phyloP scores from a whole-genome alignment of 495 filamentous ascomycete genomes.

The Aspergillus homomorphus region DNA sequence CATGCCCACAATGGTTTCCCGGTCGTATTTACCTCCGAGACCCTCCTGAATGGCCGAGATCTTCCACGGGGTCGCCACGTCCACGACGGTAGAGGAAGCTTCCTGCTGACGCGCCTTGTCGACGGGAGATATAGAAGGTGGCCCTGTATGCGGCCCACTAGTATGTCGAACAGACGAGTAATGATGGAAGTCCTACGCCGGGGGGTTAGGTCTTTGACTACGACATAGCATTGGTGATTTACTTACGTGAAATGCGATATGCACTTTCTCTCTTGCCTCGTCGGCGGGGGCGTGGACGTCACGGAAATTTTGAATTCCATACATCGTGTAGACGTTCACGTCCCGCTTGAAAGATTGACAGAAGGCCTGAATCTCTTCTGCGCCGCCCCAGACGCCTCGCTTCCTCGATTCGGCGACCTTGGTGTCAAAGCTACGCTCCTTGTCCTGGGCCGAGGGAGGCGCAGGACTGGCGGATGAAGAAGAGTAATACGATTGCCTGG shows the following conservation, averaged over 20 bases:
- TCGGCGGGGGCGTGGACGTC: constrained; percentile 45
- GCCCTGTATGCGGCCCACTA: constrained; percentile 56
- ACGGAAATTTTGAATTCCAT: constrained; percentile 42
- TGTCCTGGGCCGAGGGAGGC: constrained; percentile 48
- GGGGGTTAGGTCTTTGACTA: constrained; percentile 1
- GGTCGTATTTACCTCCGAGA: constrained; percentile 54
- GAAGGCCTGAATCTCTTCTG: constrained; percentile 70
- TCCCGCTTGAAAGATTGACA: constrained; percentile 58
- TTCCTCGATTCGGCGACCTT: constrained; percentile 60
- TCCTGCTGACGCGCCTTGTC: constrained; percentile 20
- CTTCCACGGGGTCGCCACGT: constrained; percentile 54
- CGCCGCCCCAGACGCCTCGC: constrained; percentile 66
- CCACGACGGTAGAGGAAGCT: constrained; percentile 15
- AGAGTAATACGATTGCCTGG: constrained; percentile 36
- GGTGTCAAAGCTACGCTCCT: constrained; percentile 59
- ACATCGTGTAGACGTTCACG: constrained; percentile 61
- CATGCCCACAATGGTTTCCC: constrained; percentile 52
- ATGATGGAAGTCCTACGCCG: constrained; percentile 57
- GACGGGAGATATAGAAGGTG: constrained; percentile 40
- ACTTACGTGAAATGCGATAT: constrained; percentile 74
- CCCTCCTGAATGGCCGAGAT: constrained; percentile 56
- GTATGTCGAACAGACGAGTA: constrained; percentile 70
- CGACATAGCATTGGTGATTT: background rate
- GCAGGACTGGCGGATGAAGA: constrained; percentile 33
- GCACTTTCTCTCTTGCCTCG: constrained; percentile 42